Base-by-base conservation (phyloP, 306 rosid genomes). In the Erythrophleum fordii region DNA sequence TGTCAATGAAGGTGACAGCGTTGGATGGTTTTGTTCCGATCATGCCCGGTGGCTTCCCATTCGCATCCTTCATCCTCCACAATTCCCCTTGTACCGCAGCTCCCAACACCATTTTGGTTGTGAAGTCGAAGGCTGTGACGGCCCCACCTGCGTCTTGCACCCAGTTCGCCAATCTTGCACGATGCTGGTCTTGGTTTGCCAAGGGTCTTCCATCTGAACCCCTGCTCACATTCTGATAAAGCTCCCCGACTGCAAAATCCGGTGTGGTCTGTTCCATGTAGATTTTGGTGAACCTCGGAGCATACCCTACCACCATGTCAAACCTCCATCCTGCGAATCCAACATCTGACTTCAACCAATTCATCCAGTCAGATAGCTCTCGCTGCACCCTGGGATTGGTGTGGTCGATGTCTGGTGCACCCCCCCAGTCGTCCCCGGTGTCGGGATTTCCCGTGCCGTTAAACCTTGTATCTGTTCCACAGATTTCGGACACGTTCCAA, bases 271-370 rank as follows among this genome's bases (percentile, higher is more conserved):
- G 76, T 26, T 87, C 89, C 90, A 91, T 75, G 29, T 93, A 91
- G 62, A 82, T 39, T 75, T 91, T 88, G 31, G 89, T 86, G 69
- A 84, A 72, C 20, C 75, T 53, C 0, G 97, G 86, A 12, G 88
- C 84, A 53, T 88, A 93, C 0, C 97, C 97, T 5, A 45, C 82
- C 7, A 88, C 97, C 80, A 89, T 82, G 42, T 92, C 97, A 23
- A 92, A 84, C 71, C 94, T 80, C 91, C 94, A 92, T 1, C 94
- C 97, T 0, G 44, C 85, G 14, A 79, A 92, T n/a, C 94, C 94
- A 34, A 92, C 80, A 1, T 92, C 94, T 2, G 88, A 70, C 66
- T 90, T 90, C 22, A 92, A 20, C 97, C 94, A 92, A 23, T 86
- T 92, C 93, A 92, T 82, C 94, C 97, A 90, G 13, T 89, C 97